These are phyloP conservation scores for Coffea canephora DNA, from an alignment of 257 asterid species.

Conservation along the genomic window DNA sequence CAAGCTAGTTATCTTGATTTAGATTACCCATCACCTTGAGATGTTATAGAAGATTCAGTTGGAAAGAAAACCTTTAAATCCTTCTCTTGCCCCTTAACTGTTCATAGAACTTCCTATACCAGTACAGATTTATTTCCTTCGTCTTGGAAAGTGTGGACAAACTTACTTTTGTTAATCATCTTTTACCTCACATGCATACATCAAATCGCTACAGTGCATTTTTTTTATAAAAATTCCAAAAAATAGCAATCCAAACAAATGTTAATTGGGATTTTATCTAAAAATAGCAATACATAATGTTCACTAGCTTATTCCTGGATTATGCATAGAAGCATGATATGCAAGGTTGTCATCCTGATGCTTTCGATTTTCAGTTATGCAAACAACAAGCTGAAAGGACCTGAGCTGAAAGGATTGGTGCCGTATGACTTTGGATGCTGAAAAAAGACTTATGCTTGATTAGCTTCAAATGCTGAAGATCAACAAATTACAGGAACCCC, in stretches of 20 bases:
- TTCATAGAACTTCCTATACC: background rate
- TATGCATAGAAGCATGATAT: background rate
- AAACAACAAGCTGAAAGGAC: conserved; percentile 73
- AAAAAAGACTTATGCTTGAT: conserved; percentile 13
- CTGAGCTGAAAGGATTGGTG: conserved; percentile 86
- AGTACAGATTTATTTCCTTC: too few species aligned
- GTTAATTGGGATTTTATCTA: too few species aligned
- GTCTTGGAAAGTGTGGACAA: too few species aligned
- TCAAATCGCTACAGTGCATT: too few species aligned
- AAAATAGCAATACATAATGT: too few species aligned
- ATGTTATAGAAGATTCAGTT: background rate
- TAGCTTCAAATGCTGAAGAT: conserved; percentile 11
- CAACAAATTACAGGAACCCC: background rate
- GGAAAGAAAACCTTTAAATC: background rate
- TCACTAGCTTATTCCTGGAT: background rate
- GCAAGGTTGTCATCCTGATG: background rate
- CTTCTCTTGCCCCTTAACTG: background rate
- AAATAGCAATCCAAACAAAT: too few species aligned
- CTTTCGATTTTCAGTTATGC: conserved; percentile 44
- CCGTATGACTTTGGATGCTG: conserved; percentile 84
- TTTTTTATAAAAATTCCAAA: too few species aligned
- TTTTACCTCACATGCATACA: too few species aligned
- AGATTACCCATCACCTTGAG: background rate
- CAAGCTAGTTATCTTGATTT: background rate
- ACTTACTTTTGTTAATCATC: too few species aligned